Conservation (phyloP, 1,139 yeast species). For the Pichia sp. region DNA sequence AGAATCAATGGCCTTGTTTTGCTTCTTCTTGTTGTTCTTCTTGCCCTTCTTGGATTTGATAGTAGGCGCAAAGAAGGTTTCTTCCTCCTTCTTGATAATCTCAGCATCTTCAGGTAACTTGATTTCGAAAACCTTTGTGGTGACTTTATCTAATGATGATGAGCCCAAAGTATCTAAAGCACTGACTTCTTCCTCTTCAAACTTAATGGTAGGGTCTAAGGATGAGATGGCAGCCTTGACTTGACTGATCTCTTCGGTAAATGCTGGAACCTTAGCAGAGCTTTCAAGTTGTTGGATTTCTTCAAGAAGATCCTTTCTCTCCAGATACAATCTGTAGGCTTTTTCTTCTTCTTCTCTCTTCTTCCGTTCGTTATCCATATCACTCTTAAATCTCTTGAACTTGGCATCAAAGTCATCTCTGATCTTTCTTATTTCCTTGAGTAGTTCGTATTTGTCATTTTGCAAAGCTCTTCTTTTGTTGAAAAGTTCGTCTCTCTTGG, state of each 20-base stretch:
- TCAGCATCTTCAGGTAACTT: slow-evolving; percentile 63
- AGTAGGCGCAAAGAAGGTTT: slow-evolving; percentile 41
- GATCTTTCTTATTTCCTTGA: slow-evolving; percentile 57
- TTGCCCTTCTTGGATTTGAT: slow-evolving; percentile 39
- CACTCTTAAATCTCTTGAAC: slow-evolving; percentile 65
- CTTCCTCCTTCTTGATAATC: slow-evolving; percentile 62
- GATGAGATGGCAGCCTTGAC: slow-evolving; percentile 8
- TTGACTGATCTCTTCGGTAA: slow-evolving; percentile 31
- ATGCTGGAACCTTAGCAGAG: slow-evolving; percentile 69
- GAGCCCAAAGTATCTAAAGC: slow-evolving; percentile 2
- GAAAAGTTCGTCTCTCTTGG: slow-evolving; percentile 60
- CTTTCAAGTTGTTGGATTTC: slow-evolving; percentile 62
- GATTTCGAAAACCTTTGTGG: slow-evolving; percentile 41
- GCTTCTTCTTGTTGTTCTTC: slow-evolving; percentile 30
- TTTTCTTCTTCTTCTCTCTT: slow-evolving; percentile 58
- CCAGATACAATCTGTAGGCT: slow-evolving; percentile 31
- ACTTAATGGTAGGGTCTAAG: slow-evolving; percentile 11
- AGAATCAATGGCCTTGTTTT: slow-evolving; percentile 51
- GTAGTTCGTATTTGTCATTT: slow-evolving; percentile 65
- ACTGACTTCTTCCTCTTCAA: slow-evolving; percentile 9
- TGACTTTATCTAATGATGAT: slow-evolving; percentile 28
- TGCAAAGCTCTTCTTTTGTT: slow-evolving; percentile 66
- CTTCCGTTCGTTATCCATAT: slow-evolving; percentile 64
- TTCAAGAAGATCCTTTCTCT: slow-evolving; percentile 33
- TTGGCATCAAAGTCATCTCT: slow-evolving; percentile 67